Base-by-base conservation (phyloP, 140 eudicot genomes). In the Cichorium intybus region DNA sequence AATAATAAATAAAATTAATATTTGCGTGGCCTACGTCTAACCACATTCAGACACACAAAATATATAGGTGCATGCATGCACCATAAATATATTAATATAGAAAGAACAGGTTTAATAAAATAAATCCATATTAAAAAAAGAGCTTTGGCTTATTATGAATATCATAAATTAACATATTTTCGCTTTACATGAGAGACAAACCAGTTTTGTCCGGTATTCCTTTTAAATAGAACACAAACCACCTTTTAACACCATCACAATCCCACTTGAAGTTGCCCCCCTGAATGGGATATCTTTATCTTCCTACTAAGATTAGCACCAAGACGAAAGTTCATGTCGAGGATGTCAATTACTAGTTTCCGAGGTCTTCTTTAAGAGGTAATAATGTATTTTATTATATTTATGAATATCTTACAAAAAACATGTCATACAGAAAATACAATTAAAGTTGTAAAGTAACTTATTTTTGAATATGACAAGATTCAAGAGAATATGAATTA, bases 221-320 rank as follows among this genome's bases (percentile, higher is more conserved):
- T 70, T 16, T 64, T 48, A 45, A 33, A 49, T 49, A 29, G 16
- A 37, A 48, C 60, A 55, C 23, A 68, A 56, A 57, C 12, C 57
- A 23, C 46, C 66, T 56, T 62, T 60, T 60, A 3, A 62, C 64
- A 62, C 65, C 41, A 48, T 37, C 28, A 72, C 15, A 9, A 72
- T 72, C 21, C 65, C 71, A 72, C 77, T 72, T 43, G 37, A 54
- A 63, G 71, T 43, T 72, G 77, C 52, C 71, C 21, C 35, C 64
- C 27, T 41, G n/a, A 24, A 62, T n/a, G n/a, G 10, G 24, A 27
- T 5, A n/a, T 37, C 59, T 53, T 62, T 70, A 20, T 12, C 21
- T 62, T 72, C 66, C 64, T 53, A 63, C 77, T 53, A 52, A 31
- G 64, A 72, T 52, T 52, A 14, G 57, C 77, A 72, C 77, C 65